These are phyloP conservation scores for Xylariaceae sp. DNA, from an alignment of 2,329 filamentous ascomycete genomes.

Conservation along the genomic window DNA sequence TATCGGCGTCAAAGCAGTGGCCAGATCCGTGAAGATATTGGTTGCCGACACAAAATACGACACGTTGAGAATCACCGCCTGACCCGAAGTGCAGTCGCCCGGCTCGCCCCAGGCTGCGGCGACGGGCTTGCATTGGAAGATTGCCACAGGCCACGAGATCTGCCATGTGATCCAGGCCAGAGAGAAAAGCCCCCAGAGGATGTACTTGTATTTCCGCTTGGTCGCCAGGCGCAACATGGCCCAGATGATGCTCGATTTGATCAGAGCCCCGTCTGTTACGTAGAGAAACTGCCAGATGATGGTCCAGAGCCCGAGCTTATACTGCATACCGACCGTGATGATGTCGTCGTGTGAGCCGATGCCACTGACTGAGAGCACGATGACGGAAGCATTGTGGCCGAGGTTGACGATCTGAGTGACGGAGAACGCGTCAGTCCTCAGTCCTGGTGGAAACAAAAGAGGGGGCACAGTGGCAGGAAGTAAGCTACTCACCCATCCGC, in stretches of 20 bases:
- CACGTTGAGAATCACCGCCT: slow-evolving; percentile 11
- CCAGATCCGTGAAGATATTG: slow-evolving; percentile 16
- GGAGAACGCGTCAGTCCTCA: no score
- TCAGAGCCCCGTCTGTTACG: slow-evolving; percentile 12
- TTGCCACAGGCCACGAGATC: slow-evolving; percentile 15
- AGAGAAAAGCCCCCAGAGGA: slow-evolving; percentile 11
- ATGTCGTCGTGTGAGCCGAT: slow-evolving; percentile 15
- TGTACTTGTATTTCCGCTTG: slow-evolving; percentile 5
- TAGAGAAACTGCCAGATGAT: slow-evolving; percentile 14
- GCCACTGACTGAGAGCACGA: slow-evolving; percentile 8
- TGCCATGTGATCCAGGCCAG: slow-evolving; percentile 14
- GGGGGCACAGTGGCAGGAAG: neutral
- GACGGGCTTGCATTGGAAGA: slow-evolving; percentile 15
- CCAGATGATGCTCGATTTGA: slow-evolving; percentile 14
- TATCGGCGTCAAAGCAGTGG: slow-evolving; percentile 10
- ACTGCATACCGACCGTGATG: slow-evolving; percentile 12
- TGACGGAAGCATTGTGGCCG: slow-evolving; percentile 11
- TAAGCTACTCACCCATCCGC: slow-evolving; percentile 8
- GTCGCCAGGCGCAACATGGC: slow-evolving; percentile 11
- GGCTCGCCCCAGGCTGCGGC: slow-evolving; percentile 12
- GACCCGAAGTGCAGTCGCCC: slow-evolving; percentile 13
- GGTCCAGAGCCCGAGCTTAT: slow-evolving; percentile 10
- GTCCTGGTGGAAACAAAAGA: no score
- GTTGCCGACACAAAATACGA: slow-evolving; percentile 14
- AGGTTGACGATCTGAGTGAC: slow-evolving; percentile 2